These are phyloP conservation scores for Sclerotinia nivalis DNA, from an alignment of 2,329 filamentous ascomycete genomes.

Conservation along the genomic window DNA sequence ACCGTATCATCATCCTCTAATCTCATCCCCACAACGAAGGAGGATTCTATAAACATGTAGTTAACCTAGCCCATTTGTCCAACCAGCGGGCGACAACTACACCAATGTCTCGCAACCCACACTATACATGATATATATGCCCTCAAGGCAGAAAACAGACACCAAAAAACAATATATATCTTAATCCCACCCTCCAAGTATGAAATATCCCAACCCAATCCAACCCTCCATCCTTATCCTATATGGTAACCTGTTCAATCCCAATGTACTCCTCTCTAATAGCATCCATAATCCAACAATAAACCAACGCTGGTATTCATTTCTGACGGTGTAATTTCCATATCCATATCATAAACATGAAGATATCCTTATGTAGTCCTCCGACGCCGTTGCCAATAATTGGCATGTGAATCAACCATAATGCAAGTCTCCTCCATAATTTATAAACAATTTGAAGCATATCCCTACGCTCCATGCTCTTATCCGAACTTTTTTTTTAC, in stretches of 20 bases:
- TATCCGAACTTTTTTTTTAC: conserved; percentile 36
- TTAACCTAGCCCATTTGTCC: not conserved
- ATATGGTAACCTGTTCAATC: not conserved
- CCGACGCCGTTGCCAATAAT: conserved; percentile 1
- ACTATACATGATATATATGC: not conserved
- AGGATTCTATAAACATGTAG: not conserved
- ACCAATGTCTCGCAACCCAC: not conserved
- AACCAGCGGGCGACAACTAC: not conserved
- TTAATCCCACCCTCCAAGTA: not conserved
- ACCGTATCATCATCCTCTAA: not conserved
- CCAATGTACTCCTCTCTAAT: not conserved
- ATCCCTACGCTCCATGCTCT: not conserved
- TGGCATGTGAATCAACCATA: conserved; percentile 1
- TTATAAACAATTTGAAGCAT: not conserved
- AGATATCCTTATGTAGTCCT: not conserved
- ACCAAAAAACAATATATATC: not conserved
- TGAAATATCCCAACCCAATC: not conserved
- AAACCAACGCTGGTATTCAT: not conserved
- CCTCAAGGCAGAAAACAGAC: not conserved
- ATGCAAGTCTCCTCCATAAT: not conserved
- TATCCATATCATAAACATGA: not conserved
- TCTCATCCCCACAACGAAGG: not conserved
- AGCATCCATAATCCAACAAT: not conserved
- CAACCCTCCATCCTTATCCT: not conserved
- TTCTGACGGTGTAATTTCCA: not conserved